Base-by-base conservation (phyloP, 192 early-diverging fungal species). In the Geosiphon pyriformis region DNA sequence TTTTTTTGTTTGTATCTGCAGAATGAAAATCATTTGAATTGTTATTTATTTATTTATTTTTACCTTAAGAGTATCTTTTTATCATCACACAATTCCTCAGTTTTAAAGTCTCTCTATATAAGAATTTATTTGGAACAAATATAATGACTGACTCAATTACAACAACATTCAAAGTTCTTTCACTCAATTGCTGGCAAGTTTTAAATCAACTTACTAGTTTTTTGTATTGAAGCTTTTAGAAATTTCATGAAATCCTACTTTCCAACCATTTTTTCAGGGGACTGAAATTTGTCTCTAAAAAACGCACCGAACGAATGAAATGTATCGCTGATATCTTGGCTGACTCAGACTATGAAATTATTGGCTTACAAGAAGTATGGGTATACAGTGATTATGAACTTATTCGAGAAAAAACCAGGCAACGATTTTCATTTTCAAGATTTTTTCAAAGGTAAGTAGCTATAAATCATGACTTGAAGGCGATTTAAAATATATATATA, bases 161-260 rank as follows among this genome's bases (percentile, higher is more conserved):
- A 11, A 72, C 62, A 27, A 59, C 54, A 49, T 67, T 81, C 15
- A 68, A 74, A 31, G 79, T 81, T 7, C 54, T 81, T 7, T 69
- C 79, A 11, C 57, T 81, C 33, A 81, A 81, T 55, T 83, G 82
- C 65, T 83, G 82, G 82, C 77, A 79, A 61, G 47, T 2, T 12
- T 33, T 18, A 25, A 30, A 2, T 50, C 11, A 17, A 46, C 17
- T 32, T 37, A 3, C 31, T 23, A 7, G 29, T 2, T 65, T 18
- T 27, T n/a, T n/a, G n/a, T n/a, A n/a, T n/a, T n/a, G n/a, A n/a
- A n/a, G n/a, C n/a, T n/a, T n/a, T n/a, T n/a, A n/a, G n/a, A 48
- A 52, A 29, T 7, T 18, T 2, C 15, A 8, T 23, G 18, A 17
- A 1, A 25, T n/a, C 2, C 22, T 2, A 7, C 31, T 67, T 3